phyloP scores from a whole-genome alignment of 805 yeast species.

The Starmerella powellii region DNA sequence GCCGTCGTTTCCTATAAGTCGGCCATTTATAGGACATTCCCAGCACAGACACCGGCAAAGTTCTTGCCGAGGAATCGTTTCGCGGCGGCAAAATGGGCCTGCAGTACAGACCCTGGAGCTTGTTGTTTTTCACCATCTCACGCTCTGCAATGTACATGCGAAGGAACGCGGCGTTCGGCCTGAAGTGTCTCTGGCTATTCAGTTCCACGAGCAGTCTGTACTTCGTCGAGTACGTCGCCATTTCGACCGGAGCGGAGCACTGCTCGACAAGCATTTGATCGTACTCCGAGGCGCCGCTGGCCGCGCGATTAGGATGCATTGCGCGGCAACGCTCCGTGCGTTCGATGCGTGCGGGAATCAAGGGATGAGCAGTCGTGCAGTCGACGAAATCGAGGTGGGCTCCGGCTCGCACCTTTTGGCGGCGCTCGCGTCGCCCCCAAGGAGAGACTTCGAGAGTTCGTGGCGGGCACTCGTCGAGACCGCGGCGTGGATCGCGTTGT shows the following conservation, averaged over 20 bases:
- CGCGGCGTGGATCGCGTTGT: no score
- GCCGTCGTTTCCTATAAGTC: background rate
- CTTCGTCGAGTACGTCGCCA: background rate
- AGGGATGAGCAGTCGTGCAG: background rate
- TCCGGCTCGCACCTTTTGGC: no score
- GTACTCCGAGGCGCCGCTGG: no score
- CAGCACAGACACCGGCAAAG: background rate
- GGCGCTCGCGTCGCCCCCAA: background rate
- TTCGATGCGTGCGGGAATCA: no score
- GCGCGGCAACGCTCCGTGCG: no score
- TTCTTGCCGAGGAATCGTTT: background rate
- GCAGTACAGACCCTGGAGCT: constrained; percentile 2
- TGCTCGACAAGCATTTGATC: no score
- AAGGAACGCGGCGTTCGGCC: constrained; percentile 4
- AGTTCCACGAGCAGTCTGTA: background rate
- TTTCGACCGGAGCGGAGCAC: background rate
- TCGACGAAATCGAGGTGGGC: background rate
- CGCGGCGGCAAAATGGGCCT: background rate
- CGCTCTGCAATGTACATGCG: constrained; percentile 9
- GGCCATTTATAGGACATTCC: background rate
- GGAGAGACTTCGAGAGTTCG: background rate
- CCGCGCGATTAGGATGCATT: no score
- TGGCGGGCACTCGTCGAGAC: no score
- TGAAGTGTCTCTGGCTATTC: background rate
- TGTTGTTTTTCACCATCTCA: constrained; percentile 6